Evolutionary conservation across 495 filamentous ascomycete genomes (phyloP), one percentile per base, ranked within the genome.

Genomic region (Thozetella sp.): DNA sequence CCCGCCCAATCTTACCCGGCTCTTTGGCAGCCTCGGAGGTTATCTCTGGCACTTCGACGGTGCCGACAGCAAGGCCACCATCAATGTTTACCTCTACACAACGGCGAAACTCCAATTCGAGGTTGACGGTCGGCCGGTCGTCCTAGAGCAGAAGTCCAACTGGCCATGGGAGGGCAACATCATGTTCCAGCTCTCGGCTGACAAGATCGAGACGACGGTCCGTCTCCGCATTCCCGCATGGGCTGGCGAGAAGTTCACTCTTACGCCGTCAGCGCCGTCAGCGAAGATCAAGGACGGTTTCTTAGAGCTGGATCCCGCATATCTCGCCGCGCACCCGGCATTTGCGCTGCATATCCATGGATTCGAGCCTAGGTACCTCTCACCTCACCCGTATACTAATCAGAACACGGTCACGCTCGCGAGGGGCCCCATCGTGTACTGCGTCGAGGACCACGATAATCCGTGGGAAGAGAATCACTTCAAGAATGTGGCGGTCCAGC

Each of bases 381-480:
- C 75, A 22, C 80, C 83, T 17, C 78, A 85, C 59, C 81, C 80
- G 3, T 75, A 81, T 53, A 77, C 82, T 10, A 79, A 77, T 59
- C 80, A 84, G 58, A 72, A 76, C 34, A 79, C 77, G 11, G 57
- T 80, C 25, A 75, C 79, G 24, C 64, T 87, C 50, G 83, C 78
- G 3, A 71, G 82, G 27, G 84, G 84, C 9, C 83, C 83, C 2
- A 67, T 86, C 40, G 73, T 86, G 12, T 87, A 86, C 68, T 87
- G 83, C 62, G 75, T 83, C 17, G 84, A 86, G 57, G 83, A 86
- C 59, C 55, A 73, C 37, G 83, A 86, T 63, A 85, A 86, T 62
- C 61, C 76, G n/a, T 86, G 83, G 79, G 82, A 83, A 58, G 55
- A 74, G 25, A 71, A 83, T 61, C 84, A 87, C 69, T 85, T 86